Conservation (phyloP, 164 flowering plant species). For the Platanus orientalis region DNA sequence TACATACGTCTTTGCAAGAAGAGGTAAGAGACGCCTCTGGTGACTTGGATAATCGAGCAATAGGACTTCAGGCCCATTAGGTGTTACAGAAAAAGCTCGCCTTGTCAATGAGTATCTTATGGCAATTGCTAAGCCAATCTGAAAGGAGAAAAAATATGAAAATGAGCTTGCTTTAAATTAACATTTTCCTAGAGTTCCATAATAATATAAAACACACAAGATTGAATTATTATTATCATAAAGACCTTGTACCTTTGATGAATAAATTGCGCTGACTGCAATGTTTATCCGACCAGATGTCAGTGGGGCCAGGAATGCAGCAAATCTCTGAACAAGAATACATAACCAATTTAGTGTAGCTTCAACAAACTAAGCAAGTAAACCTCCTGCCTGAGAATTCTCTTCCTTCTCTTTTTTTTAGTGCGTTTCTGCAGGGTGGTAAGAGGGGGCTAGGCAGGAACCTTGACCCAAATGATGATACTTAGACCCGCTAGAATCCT, state of each 20-base stretch:
- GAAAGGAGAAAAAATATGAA: conserved; percentile 13
- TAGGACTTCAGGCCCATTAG: conserved; percentile 75
- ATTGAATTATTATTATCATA: neutral
- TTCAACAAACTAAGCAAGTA: conserved; percentile 1
- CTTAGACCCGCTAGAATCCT: too few relatives aligned
- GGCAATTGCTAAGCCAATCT: conserved; percentile 85
- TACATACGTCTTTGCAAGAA: too few relatives aligned
- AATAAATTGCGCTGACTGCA: conserved; percentile 63
- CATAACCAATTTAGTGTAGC: neutral
- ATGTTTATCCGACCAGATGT: conserved; percentile 89
- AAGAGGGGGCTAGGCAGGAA: too few relatives aligned
- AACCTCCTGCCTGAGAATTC: neutral
- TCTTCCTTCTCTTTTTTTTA: too few relatives aligned
- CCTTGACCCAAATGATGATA: neutral
- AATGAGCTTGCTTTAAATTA: neutral
- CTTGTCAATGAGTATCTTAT: conserved; percentile 81
- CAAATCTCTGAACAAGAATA: conserved; percentile 72
- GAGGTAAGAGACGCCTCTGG: too few relatives aligned
- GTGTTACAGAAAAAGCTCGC: conserved; percentile 73
- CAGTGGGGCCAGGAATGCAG: conserved; percentile 91
- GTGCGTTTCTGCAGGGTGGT: too few relatives aligned
- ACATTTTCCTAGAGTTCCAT: neutral
- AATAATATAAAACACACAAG: neutral
- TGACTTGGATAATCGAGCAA: conserved; percentile 97
- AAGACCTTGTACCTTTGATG: conserved; percentile 53